Percentiles rank a stretch among this genome's conserved stretches.
Evolutionary conservation across 257 asterid species (phyloP).

Genomic region (Solanum tarijense): DNA sequence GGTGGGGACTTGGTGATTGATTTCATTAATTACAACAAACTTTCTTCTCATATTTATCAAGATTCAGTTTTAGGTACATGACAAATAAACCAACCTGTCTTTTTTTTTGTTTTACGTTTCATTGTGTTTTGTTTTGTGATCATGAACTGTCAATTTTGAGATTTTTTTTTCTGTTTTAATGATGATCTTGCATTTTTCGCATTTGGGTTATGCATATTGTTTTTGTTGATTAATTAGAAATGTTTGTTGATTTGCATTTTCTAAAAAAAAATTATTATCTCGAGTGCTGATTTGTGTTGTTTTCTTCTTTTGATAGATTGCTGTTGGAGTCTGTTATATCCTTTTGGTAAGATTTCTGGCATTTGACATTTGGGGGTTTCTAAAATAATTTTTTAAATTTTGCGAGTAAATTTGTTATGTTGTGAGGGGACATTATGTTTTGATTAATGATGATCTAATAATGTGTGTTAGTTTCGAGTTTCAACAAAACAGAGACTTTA

Average conservation of each 20-base stretch:
- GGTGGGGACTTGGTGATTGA: conserved; percentile 1
- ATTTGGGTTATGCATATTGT: not conserved
- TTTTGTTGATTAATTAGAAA: not conserved
- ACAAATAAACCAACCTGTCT: not conserved
- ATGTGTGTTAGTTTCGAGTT: not conserved
- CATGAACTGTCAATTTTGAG: not conserved
- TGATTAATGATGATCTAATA: not conserved
- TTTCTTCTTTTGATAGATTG: not conserved
- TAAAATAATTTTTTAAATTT: not conserved
- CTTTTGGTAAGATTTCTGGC: not conserved
- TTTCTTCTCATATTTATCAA: not conserved
- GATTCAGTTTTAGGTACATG: not conserved
- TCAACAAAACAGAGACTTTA: not conserved
- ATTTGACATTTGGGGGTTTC: not conserved
- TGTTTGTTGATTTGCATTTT: not conserved
- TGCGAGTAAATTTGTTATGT: not conserved
- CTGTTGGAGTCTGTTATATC: not conserved
- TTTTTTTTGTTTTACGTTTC: not conserved
- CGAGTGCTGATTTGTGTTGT: not conserved
- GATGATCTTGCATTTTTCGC: not conserved
- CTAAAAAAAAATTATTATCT: not conserved
- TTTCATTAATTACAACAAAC: not conserved
- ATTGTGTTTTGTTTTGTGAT: not conserved
- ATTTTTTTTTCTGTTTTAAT: not conserved
- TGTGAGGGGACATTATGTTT: not conserved